Conservation (phyloP, 2,329 filamentous ascomycete genomes). For the Botrytis elliptica region DNA sequence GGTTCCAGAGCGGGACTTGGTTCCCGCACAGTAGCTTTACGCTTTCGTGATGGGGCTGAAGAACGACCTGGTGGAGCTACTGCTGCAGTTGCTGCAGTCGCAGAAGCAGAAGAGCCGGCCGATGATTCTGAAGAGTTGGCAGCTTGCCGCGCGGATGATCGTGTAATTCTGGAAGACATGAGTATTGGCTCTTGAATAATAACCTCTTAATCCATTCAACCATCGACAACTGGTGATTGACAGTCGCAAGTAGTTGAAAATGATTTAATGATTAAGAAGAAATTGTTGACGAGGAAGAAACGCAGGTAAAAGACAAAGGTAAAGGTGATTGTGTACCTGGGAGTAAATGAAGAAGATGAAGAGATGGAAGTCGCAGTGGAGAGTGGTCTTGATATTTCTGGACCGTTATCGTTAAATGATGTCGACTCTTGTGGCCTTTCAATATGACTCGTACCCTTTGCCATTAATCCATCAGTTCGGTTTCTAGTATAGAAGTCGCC, state of each 20-base stretch:
- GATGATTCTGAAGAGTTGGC: slow-evolving; percentile 49
- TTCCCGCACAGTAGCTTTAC: slow-evolving; percentile 65
- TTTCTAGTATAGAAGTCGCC: slow-evolving; percentile 11
- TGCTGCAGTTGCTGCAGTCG: slow-evolving; percentile 43
- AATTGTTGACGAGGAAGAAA: slow-evolving; percentile 18
- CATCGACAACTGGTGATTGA: slow-evolving; percentile 26
- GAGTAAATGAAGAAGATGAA: slow-evolving; percentile 23
- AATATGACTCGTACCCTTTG: slow-evolving; percentile 23
- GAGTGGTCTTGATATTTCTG: slow-evolving; percentile 22
- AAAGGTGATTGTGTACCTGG: slow-evolving; percentile 30
- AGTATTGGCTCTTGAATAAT: slow-evolving; percentile 49
- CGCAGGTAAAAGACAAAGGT: slow-evolving; percentile 20
- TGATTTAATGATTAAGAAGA: slow-evolving; percentile 17
- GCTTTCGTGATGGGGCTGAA: slow-evolving; percentile 63
- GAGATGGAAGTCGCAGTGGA: slow-evolving; percentile 23
- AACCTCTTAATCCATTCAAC: slow-evolving; percentile 24
- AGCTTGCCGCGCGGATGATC: slow-evolving; percentile 89
- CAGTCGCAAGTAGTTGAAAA: slow-evolving; percentile 25
- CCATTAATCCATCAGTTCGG: slow-evolving; percentile 22
- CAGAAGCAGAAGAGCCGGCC: slow-evolving; percentile 42
- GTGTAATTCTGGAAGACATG: slow-evolving; percentile 97
- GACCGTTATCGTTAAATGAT: slow-evolving; percentile 21
- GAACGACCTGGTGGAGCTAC: slow-evolving; percentile 45
- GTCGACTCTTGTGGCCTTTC: slow-evolving; percentile 23
- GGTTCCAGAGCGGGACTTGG: slow-evolving; percentile 46